Percentiles rank a stretch among this genome's conserved stretches.
Evolutionary conservation across 192 early-diverging fungal species (phyloP).

Genomic region (Phlyctochytrium bullatum): DNA sequence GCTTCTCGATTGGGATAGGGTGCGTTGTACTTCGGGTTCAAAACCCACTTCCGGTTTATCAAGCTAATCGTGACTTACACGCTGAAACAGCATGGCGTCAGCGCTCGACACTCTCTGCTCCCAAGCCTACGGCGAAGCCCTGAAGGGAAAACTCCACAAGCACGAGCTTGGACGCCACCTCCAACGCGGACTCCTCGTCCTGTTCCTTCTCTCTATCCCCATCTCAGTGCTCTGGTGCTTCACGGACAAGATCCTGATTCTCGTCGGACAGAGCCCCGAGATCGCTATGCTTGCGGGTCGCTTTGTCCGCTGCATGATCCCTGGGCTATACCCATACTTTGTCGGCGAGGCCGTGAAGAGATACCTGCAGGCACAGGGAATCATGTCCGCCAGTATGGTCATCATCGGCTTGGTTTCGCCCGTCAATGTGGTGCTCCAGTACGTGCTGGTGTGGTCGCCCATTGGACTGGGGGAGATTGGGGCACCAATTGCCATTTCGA

Average conservation of each 20-base stretch:
- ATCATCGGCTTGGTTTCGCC: constrained; percentile 70
- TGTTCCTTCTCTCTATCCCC: constrained; percentile 65
- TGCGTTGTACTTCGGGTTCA: neutral
- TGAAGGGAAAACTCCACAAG: constrained; percentile 30
- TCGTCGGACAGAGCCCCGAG: constrained; percentile 71
- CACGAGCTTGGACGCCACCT: constrained; percentile 50
- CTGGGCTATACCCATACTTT: constrained; percentile 74
- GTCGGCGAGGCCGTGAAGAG: constrained; percentile 83
- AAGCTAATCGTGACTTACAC: no score
- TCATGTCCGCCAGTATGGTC: constrained; percentile 80
- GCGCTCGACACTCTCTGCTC: constrained; percentile 56
- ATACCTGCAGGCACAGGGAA: constrained; percentile 82
- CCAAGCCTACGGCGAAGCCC: constrained; percentile 36
- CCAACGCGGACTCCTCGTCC: constrained; percentile 70
- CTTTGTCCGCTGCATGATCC: constrained; percentile 67
- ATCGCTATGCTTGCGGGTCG: constrained; percentile 65
- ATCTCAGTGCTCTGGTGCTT: constrained; percentile 71
- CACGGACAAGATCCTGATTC: constrained; percentile 65
- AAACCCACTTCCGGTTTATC: neutral
- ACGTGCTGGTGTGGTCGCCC: constrained; percentile 42
- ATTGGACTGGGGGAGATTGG: constrained; percentile 76
- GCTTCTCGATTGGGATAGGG: constrained; percentile 39
- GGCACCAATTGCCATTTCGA: constrained; percentile 75
- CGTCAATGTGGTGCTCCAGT: constrained; percentile 74
- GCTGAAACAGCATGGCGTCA: constrained; percentile 48